Percentiles rank a stretch among this genome's conserved stretches.
Evolutionary conservation across 106 monocot genomes (phyloP).

Genomic region (Alisma plantagoaquatica): DNA sequence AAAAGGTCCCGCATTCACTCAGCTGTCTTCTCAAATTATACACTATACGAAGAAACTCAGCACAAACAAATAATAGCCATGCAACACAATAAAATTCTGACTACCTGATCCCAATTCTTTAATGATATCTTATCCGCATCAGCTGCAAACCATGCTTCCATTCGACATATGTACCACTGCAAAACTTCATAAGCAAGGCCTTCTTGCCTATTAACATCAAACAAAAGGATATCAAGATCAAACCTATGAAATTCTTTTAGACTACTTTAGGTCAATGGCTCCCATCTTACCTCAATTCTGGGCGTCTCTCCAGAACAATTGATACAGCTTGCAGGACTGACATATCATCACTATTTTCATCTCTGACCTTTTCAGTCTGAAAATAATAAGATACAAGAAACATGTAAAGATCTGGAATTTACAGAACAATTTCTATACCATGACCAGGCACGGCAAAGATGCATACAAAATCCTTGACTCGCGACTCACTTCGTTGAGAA

Average conservation of each 20-base stretch:
- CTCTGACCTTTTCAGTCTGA: conserved; percentile 76
- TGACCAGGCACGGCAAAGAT: no score
- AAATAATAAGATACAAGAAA: conserved; percentile 9
- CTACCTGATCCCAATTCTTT: conserved; percentile 95
- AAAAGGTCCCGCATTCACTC: no score
- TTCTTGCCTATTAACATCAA: conserved; percentile 41
- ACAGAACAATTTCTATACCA: no score
- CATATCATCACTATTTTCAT: conserved; percentile 68
- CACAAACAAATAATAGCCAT: no score
- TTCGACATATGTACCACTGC: conserved; percentile 94
- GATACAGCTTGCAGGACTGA: conserved; percentile 77
- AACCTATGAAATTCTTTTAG: no score
- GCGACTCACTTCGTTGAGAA: conserved; percentile 89
- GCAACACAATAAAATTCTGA: no score
- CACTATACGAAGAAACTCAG: no score
- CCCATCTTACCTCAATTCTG: conserved; percentile 79
- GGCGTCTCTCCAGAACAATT: conserved; percentile 76
- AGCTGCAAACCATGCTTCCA: conserved; percentile 99
- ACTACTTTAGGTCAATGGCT: no score
- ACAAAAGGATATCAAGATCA: conserved; percentile 7
- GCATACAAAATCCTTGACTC: no score
- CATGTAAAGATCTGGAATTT: no score
- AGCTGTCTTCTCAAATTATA: no score
- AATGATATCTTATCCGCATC: conserved; percentile 81
- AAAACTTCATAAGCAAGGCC: conserved; percentile 77